These are phyloP conservation scores for Diaporthe sp. DNA, from an alignment of 2,329 filamentous ascomycete species.

Conservation along the genomic window DNA sequence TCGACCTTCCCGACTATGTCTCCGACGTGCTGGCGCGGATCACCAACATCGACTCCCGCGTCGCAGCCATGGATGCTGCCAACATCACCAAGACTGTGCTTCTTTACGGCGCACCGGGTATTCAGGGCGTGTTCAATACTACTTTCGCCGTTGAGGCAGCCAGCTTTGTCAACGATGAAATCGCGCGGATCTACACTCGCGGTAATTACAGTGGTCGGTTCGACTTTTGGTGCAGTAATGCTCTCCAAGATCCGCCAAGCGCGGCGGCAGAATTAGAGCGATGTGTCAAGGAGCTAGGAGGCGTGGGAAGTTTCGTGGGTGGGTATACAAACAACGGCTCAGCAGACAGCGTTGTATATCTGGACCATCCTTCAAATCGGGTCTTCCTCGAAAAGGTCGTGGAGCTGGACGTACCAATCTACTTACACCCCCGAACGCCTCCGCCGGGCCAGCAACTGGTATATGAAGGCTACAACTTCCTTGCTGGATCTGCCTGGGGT, in stretches of 20 bases:
- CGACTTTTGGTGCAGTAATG: constrained; percentile 43
- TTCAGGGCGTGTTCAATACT: constrained; percentile 45
- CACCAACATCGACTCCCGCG: constrained; percentile 29
- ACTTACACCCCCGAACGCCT: constrained; percentile 34
- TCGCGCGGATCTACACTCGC: constrained; percentile 38
- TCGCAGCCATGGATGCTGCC: constrained; percentile 42
- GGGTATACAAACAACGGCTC: constrained; percentile 37
- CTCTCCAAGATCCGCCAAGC: constrained; percentile 42
- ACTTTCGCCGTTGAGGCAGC: constrained; percentile 40
- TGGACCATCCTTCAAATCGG: constrained; percentile 28
- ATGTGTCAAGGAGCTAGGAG: constrained; percentile 42
- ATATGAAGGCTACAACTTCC: constrained; percentile 25
- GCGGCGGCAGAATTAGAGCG: constrained; percentile 45
- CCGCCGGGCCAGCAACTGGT: constrained; percentile 26
- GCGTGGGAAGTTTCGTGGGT: constrained; percentile 41
- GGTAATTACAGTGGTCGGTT: constrained; percentile 43
- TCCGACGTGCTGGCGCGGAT: constrained; percentile 37
- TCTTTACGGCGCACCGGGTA: constrained; percentile 39
- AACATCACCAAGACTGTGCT: constrained; percentile 42
- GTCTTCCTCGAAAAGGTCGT: constrained; percentile 32
- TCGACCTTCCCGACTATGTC: constrained; percentile 38
- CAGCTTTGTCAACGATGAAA: constrained; percentile 42
- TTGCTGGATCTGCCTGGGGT: constrained; percentile 17
- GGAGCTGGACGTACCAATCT: constrained; percentile 36
- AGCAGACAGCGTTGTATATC: constrained; percentile 19